Percentiles rank a stretch among this genome's conserved stretches.
Evolutionary conservation across 495 filamentous ascomycete genomes (phyloP).

Genomic region (Hypoxylon subgilvum): DNA sequence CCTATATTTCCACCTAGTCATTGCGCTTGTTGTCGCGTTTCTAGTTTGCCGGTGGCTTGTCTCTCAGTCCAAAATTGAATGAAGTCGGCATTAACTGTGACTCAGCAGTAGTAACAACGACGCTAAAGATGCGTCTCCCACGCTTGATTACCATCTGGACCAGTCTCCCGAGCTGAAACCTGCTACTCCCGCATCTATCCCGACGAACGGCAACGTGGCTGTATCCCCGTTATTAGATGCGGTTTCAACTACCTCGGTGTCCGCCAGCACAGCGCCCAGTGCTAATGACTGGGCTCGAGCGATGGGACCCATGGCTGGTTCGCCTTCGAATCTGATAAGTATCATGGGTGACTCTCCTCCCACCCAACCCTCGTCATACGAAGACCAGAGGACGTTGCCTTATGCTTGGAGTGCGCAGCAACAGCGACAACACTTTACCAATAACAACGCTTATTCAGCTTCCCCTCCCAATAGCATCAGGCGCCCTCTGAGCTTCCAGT

Average conservation of each 20-base stretch:
- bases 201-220: constrained; percentile 45
- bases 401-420: constrained; percentile 51
- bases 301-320: constrained; percentile 55
- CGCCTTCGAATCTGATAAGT: constrained; percentile 62
- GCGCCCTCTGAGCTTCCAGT: constrained; percentile 59
- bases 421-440: constrained; percentile 44
- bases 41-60: neutral
- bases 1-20: neutral
- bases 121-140: constrained; percentile 46
- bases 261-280: constrained; percentile 54
- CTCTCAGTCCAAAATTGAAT: neutral
- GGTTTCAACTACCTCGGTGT: constrained; percentile 51
- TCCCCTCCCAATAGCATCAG: constrained; percentile 55
- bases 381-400: constrained; percentile 52
- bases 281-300: constrained; percentile 61
- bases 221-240: constrained; percentile 53
- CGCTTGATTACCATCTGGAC: constrained; percentile 47
- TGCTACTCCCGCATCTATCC: constrained; percentile 41
- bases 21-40: neutral
- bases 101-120: constrained; percentile 34
- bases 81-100: constrained; percentile 36
- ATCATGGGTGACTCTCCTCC: constrained; percentile 61
- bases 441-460: constrained; percentile 50
- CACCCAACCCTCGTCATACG: constrained; percentile 60
- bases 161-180: constrained; percentile 53